Evolutionary conservation across 73 alveolate species (phyloP).

Genomic region (Paramecium octaurelia): DNA sequence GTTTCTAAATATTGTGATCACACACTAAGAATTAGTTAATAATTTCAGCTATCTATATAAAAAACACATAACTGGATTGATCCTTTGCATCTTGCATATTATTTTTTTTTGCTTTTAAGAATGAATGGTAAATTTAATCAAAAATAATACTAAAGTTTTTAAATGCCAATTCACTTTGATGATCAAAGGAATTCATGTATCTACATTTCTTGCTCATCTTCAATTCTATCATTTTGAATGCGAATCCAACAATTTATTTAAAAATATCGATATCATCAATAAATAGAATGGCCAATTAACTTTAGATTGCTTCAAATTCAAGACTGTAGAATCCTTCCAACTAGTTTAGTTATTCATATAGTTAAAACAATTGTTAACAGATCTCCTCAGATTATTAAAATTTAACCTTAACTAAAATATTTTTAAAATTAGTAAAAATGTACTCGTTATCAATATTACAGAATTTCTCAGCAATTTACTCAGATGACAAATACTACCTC

Average conservation of each 20-base stretch:
- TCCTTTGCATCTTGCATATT: background rate
- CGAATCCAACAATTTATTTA: background rate
- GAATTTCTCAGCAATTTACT: background rate
- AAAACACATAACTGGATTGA: background rate
- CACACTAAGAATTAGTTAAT: background rate
- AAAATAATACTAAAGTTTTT: background rate
- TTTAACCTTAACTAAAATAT: background rate
- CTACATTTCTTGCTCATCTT: slow-evolving; percentile 1
- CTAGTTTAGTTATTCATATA: slow-evolving; percentile 10
- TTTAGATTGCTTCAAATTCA: slow-evolving; percentile 38
- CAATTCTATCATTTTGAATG: background rate
- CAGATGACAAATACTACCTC: background rate
- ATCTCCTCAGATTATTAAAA: background rate
- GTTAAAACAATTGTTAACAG: background rate
- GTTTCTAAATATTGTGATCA: background rate
- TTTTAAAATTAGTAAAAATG: background rate
- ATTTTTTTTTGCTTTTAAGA: background rate
- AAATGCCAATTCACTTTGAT: slow-evolving; percentile 31
- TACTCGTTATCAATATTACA: slow-evolving; percentile 11
- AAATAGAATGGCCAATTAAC: background rate
- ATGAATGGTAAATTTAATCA: background rate
- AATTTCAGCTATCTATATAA: background rate
- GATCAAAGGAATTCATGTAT: slow-evolving; percentile 35
- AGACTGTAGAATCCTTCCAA: slow-evolving; percentile 31
- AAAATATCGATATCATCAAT: background rate